Conservation (phyloP, 1,284 basidiomycete genomes). For the Marasmius fiardii region DNA sequence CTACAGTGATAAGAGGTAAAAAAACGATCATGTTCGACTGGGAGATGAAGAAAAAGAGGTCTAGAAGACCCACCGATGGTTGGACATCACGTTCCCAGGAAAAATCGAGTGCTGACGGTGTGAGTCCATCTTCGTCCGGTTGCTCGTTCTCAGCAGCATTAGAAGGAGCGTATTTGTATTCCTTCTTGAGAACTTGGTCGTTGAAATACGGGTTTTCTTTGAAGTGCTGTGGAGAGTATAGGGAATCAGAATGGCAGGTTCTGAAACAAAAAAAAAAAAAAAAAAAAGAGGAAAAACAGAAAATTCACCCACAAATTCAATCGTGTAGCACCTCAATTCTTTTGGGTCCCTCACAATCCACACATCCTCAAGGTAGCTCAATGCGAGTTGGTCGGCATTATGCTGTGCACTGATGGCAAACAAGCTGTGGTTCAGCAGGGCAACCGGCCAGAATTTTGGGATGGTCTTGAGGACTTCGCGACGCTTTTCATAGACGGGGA, state of each 20-base stretch:
- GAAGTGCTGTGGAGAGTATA: constrained; percentile 52
- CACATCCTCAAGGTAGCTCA: constrained; percentile 77
- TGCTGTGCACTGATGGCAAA: constrained; percentile 65
- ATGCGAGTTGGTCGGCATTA: constrained; percentile 64
- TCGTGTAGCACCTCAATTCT: constrained; percentile 70
- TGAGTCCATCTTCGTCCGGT: constrained; percentile 70
- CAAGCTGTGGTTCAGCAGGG: constrained; percentile 65
- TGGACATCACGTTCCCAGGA: constrained; percentile 72
- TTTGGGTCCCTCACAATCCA: constrained; percentile 66
- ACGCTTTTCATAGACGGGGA: constrained; percentile 64
- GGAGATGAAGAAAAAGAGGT: not conserved
- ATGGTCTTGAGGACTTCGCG: constrained; percentile 63
- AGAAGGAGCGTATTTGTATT: constrained; percentile 67
- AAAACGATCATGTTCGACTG: constrained; percentile 1
- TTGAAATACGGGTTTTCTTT: constrained; percentile 81
- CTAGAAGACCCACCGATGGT: constrained; percentile 48
- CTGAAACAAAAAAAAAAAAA: not conserved
- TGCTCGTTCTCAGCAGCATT: constrained; percentile 49
- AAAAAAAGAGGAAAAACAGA: not conserved
- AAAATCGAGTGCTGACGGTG: constrained; percentile 71
- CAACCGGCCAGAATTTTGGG: constrained; percentile 75
- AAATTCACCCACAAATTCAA: constrained; percentile 76
- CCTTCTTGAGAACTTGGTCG: constrained; percentile 73
- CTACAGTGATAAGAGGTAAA: constrained; percentile 29
- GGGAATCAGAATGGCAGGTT: not conserved